These are phyloP conservation scores for Vishniacozyma victoriae DNA, from an alignment of 768 basidiomycete species.

Conservation along the genomic window DNA sequence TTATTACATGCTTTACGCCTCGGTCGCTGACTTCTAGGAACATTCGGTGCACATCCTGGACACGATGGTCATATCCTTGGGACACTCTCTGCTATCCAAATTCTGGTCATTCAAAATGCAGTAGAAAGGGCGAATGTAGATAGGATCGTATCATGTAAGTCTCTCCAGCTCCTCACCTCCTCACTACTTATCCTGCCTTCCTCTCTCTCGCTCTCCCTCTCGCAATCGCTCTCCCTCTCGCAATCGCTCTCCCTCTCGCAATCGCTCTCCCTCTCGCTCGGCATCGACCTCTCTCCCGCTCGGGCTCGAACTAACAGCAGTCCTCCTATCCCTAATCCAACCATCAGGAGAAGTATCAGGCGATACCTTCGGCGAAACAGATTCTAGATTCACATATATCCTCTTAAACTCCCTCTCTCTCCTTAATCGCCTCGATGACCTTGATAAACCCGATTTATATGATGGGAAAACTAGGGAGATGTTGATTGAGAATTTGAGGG, in stretches of 20 bases:
- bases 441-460: conserved; percentile 54
- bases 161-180: background rate
- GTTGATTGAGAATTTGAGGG: conserved; percentile 60
- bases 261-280: too few relatives aligned
- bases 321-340: conserved; percentile 69
- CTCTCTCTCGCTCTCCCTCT: background rate
- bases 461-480: conserved; percentile 18
- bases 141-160: conserved; percentile 68
- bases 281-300: background rate
- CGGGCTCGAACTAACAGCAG: conserved; percentile 49
- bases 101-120: conserved; percentile 77
- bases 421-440: conserved; percentile 63
- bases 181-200: background rate
- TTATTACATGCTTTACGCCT: background rate
- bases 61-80: conserved; percentile 86
- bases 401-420: conserved; percentile 77
- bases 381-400: conserved; percentile 85
- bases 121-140: conserved; percentile 63
- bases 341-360: conserved; percentile 84
- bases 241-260: too few relatives aligned
- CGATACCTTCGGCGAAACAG: conserved; percentile 83
- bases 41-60: conserved; percentile 82
- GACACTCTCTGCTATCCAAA: conserved; percentile 87
- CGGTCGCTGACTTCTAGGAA: conserved; percentile 54
- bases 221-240: background rate